Evolutionary conservation across 73 alveolate genomes (phyloP), one percentile per base, ranked within the genome.

Genomic region (Paramecium octaurelia): DNA sequence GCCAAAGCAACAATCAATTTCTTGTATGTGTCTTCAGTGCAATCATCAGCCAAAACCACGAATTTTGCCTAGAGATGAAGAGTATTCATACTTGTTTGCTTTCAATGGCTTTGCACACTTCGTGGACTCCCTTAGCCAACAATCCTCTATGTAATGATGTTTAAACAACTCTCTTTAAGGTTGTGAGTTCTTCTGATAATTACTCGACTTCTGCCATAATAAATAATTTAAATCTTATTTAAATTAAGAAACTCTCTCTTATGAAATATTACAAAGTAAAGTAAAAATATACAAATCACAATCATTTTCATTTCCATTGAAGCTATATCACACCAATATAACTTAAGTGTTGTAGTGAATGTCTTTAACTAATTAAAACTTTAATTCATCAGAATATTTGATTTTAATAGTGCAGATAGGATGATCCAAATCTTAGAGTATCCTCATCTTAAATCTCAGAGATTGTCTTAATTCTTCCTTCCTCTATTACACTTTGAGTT

Each of bases 141-240:
- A 18, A 80, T 80, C 76, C 70, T 80, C 91, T 80, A 46, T 80
- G 91, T 40, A 80, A 64, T 42, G 91, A 80, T 80, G 91, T 80
- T 43, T 80, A 48, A 46, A 80, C 91, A 20, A 44, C 91, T 80
- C 91, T 80, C 12, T 80, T 80, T 43, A 80, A 46, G 24, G 75
- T 42, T 21, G 70, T 80, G 31, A 31, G 57, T 80, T 80, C 91
- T 80, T 80, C 91, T 23, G 46, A 31, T 48, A 80, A 80, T 80
- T 80, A 35, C 14, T 80, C 46, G 42, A 46, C 76, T 48, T 80
- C 91, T 31, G 91, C 91, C 91, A 80, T 64, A 64, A 64, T 64
- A 64, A 64, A 64, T 64, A 64, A 64, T 64, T 64, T 64, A 64
- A 64, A 64, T 64, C 84, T 64, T 64, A 64, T 64, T 64, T 64